These are phyloP conservation scores for Tolypocladium album DNA, from an alignment of 2,329 filamentous ascomycete genomes.

Conservation along the genomic window DNA sequence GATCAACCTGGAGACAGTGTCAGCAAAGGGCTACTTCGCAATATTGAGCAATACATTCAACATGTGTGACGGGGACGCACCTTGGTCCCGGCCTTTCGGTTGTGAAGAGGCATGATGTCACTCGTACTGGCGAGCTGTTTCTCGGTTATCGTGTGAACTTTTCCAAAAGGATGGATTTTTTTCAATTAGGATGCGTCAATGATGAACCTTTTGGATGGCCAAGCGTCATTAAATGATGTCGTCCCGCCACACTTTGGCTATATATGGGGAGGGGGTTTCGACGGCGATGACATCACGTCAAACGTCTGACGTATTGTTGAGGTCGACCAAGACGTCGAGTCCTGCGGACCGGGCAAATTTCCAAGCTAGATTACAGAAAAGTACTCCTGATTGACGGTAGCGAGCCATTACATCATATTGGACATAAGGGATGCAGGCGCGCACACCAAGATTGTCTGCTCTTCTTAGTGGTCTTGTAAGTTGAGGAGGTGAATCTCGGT, in stretches of 20 bases:
- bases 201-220: not conserved
- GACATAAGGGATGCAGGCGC: too few relatives aligned
- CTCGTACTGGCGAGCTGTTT: not conserved
- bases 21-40: not conserved
- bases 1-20: conserved; percentile 28
- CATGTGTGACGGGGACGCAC: not conserved
- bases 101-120: conserved; percentile 1
- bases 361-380: not conserved
- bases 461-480: too few relatives aligned
- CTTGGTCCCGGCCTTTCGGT: conserved; percentile 8
- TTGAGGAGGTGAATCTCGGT: not conserved
- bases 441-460: too few relatives aligned
- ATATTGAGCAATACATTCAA: too few relatives aligned
- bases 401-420: not conserved
- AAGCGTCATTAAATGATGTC: too few relatives aligned
- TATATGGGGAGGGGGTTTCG: not conserved
- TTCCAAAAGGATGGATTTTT: not conserved
- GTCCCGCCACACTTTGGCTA: not conserved
- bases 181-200: not conserved
- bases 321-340: not conserved
- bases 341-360: not conserved
- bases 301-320: not conserved
- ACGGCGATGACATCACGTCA: not conserved
- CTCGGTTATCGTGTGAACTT: not conserved
- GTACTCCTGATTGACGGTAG: not conserved